Conservation (phyloP, 2,329 filamentous ascomycete genomes). For the Fusarium palustre region DNA sequence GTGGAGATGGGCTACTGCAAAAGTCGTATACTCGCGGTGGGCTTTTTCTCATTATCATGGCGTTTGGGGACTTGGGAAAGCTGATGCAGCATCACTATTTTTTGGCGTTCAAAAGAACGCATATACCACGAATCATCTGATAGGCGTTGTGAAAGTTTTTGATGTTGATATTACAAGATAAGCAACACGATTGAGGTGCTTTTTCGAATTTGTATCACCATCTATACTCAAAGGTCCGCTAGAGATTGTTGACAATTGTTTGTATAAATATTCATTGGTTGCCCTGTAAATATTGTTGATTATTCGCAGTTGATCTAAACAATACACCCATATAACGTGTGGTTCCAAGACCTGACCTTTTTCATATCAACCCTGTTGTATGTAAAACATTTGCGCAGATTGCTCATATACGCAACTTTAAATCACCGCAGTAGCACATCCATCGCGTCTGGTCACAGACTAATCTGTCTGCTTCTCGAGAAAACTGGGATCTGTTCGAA, state of each 20-base stretch:
- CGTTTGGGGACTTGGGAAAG: constrained; percentile 18
- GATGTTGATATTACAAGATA: background rate
- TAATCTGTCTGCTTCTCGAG: constrained; percentile 71
- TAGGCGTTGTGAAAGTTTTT: constrained; percentile 18
- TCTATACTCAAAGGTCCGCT: background rate
- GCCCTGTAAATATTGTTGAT: constrained; percentile 6
- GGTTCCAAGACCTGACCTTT: background rate
- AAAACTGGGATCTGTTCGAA: constrained; percentile 89
- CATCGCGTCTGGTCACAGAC: background rate
- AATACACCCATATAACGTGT: constrained; percentile 5
- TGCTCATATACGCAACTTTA: background rate
- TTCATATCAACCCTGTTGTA: background rate
- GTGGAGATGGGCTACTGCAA: background rate
- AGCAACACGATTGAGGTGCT: background rate
- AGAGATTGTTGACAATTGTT: background rate
- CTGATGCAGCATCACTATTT: constrained; percentile 3
- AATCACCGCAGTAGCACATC: background rate
- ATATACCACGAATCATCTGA: constrained; percentile 25
- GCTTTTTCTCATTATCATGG: constrained; percentile 13
- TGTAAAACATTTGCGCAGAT: background rate
- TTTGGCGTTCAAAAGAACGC: constrained; percentile 31
- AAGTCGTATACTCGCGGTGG: background rate
- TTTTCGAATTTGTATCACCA: constrained; percentile 8
- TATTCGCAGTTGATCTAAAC: constrained; percentile 21
- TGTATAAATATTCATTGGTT: background rate